Conservation (phyloP, 495 filamentous ascomycete genomes). For the Penicillium diatomitis region DNA sequence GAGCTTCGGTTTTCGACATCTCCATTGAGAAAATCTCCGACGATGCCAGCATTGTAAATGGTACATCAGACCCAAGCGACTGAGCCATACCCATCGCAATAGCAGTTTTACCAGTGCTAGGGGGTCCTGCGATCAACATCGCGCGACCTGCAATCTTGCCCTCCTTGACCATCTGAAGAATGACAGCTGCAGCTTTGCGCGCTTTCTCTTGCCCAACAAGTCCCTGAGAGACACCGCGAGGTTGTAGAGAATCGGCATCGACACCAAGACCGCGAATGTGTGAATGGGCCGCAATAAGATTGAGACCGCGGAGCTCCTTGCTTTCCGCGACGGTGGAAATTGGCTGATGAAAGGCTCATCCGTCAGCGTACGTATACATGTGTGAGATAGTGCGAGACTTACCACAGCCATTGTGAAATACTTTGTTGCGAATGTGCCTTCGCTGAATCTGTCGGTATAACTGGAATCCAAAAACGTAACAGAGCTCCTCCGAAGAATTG, state of each 20-base stretch:
- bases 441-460: no score
- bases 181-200: slow-evolving; percentile 88
- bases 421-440: no score
- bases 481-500: slow-evolving; percentile 10
- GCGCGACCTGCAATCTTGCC: slow-evolving; percentile 96
- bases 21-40: slow-evolving; percentile 97
- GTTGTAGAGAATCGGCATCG: slow-evolving; percentile 83
- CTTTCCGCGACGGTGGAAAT: slow-evolving; percentile 90
- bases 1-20: slow-evolving; percentile 97
- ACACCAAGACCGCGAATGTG: slow-evolving; percentile 95
- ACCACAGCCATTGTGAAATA: slow-evolving; percentile 31
- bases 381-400: slow-evolving; percentile 6
- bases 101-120: slow-evolving; percentile 96
- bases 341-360: slow-evolving; percentile 39
- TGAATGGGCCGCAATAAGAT: slow-evolving; percentile 95
- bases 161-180: slow-evolving; percentile 96
- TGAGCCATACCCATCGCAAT: slow-evolving; percentile 99
- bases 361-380: slow-evolving; percentile 1
- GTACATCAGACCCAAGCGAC: slow-evolving; percentile 83
- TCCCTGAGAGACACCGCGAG: slow-evolving; percentile 80
- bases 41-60: slow-evolving; percentile 89
- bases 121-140: slow-evolving; percentile 90
- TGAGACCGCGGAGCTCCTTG: slow-evolving; percentile 88
- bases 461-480: not conserved
- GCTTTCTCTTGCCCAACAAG: slow-evolving; percentile 95